Percentiles rank a stretch among this genome's conserved stretches.
phyloP scores from a whole-genome alignment of 140 eudicot species.

The Oenanthe javanica region DNA sequence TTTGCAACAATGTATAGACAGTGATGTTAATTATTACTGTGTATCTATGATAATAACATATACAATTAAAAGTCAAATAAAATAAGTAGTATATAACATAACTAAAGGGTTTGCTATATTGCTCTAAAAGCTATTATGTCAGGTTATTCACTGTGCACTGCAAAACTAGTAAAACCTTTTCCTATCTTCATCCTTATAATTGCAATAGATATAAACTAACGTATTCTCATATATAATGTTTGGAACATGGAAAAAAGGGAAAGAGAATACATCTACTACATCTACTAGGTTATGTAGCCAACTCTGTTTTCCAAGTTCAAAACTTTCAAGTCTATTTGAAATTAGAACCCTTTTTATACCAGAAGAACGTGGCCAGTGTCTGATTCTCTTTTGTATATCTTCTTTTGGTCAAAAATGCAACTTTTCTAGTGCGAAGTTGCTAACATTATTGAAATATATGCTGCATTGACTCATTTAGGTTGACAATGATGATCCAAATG shows the following conservation, averaged over 20 bases:
- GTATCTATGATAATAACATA: background rate
- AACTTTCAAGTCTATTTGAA: background rate
- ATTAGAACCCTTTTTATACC: background rate
- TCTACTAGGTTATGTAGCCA: background rate
- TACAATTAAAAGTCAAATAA: slow-evolving; percentile 35
- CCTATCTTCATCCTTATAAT: background rate
- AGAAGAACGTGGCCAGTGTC: background rate
- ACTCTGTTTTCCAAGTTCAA: background rate
- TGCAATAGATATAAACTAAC: background rate
- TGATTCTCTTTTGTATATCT: background rate
- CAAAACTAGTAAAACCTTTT: background rate
- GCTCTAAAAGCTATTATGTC: background rate
- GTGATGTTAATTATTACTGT: background rate
- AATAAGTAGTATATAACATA: slow-evolving; percentile 13
- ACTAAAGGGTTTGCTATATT: background rate
- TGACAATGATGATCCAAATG: slow-evolving; percentile 58
- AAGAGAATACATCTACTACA: background rate
- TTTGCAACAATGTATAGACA: background rate
- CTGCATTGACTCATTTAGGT: slow-evolving; percentile 24
- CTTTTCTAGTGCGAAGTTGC: background rate
- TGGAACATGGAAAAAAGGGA: background rate
- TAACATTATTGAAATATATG: slow-evolving; percentile 2
- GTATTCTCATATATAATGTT: background rate
- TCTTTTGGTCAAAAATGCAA: background rate
- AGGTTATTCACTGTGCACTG: background rate